Base-by-base conservation (phyloP, 805 yeast genomes). In the Maudiozyma pseudohumilis region DNA sequence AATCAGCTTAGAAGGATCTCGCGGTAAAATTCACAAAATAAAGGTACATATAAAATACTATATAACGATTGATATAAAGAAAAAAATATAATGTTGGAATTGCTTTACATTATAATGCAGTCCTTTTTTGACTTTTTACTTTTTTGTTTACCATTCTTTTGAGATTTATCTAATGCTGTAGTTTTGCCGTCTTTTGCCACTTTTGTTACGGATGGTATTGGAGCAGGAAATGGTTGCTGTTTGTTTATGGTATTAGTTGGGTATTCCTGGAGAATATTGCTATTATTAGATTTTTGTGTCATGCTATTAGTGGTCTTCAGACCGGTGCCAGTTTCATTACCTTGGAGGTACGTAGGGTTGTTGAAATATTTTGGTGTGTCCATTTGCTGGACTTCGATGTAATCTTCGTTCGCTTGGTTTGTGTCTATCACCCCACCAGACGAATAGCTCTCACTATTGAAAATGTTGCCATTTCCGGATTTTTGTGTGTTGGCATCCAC, bases 71-170 rank as follows among this genome's bases (percentile, higher is more conserved):
- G n/a, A n/a, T n/a, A n/a, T n/a, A n/a, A n/a, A n/a, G n/a, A n/a
- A n/a, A 11, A 11, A 23, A 23, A 23, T 23, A 23, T 9, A 23
- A 23, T 23, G 25, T 9, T 11, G 8, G 8, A 8, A 11, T 23
- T 23, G 8, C 16, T 12, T 39, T 35, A 49, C 53, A 49, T 49
- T 23, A 49, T 30, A 12, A 43, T 38, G 31, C 52, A 48, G 20
- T 47, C 44, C 22, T 47, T 46, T 18, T 40, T 37, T 16, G 26
- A 33, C 29, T 42, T 46, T 19, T 37, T 35, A 10, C 31, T 26
- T 10, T 13, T 22, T 27, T 36, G 40, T 6, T 35, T 32, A 12
- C 30, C 17, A 8, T 20, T 32, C 13, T 11, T 32, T 18, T 28
- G 28, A 11, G n/a, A 25, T 7, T 11, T 32, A 19, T 28, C 37